These are phyloP conservation scores for Sporothrix sp. DNA, from an alignment of 2,329 filamentous ascomycete genomes.

Conservation along the genomic window DNA sequence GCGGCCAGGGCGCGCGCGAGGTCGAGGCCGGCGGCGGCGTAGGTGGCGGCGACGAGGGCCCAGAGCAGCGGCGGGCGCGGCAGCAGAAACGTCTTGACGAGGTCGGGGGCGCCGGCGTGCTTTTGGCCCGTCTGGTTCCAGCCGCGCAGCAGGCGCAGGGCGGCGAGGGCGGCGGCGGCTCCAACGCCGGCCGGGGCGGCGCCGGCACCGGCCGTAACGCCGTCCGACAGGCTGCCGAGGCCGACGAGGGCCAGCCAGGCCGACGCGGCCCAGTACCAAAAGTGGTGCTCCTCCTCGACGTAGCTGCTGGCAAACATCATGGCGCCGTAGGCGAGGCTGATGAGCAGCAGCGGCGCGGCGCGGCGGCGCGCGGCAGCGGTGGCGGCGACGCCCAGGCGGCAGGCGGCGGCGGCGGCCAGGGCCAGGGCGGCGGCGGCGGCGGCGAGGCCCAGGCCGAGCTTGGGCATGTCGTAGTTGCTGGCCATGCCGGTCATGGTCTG, in stretches of 20 bases:
- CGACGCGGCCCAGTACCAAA: slow-evolving; percentile 88
- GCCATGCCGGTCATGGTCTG: slow-evolving; percentile 77
- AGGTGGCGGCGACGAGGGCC: slow-evolving; percentile 59
- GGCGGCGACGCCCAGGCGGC: slow-evolving; percentile 19
- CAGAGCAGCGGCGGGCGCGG: slow-evolving; percentile 61
- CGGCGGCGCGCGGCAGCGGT: not conserved
- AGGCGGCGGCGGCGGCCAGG: slow-evolving; percentile 31
- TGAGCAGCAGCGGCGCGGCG: slow-evolving; percentile 29
- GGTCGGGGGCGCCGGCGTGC: slow-evolving; percentile 80
- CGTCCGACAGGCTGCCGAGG: slow-evolving; percentile 33
- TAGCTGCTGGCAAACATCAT: slow-evolving; percentile 99
- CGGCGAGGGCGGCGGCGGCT: too few relatives aligned
- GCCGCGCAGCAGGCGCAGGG: slow-evolving; percentile 58
- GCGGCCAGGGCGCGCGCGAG: slow-evolving; percentile 33
- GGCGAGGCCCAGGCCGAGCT: slow-evolving; percentile 41
- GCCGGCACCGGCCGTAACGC: too few relatives aligned
- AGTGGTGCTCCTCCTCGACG: slow-evolving; percentile 96
- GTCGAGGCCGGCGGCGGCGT: slow-evolving; percentile 47
- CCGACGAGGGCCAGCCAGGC: slow-evolving; percentile 55
- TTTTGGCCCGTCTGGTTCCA: slow-evolving; percentile 99
- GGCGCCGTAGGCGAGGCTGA: slow-evolving; percentile 55
- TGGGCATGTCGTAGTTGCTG: slow-evolving; percentile 75
- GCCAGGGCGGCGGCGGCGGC: slow-evolving; percentile 29
- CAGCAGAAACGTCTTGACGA: slow-evolving; percentile 62
- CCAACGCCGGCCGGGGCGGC: slow-evolving; percentile 34